A percentile compares a stretch with the other conserved stretches of the same genome.
Evolutionary conservation across 176 grass and related monocot genomes (phyloP).

Genomic region (Bromus sterilis): DNA sequence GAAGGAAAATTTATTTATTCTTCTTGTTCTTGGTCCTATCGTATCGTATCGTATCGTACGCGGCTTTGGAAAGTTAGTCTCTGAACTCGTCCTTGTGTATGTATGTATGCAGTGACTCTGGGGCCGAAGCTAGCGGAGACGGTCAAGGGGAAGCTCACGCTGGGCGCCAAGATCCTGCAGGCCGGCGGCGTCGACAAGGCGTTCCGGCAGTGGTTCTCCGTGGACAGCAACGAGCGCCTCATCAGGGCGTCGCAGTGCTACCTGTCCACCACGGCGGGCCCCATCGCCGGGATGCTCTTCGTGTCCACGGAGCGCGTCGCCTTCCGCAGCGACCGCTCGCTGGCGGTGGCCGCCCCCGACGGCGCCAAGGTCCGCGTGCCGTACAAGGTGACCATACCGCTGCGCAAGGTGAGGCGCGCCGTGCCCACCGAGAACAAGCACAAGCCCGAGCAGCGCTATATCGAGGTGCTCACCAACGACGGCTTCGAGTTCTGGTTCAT

Average conservation of each 20-base stretch:
- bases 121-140: slow-evolving; percentile 54
- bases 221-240: slow-evolving; percentile 54
- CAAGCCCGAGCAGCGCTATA: slow-evolving; percentile 73
- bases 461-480: slow-evolving; percentile 70
- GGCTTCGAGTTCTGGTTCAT: slow-evolving; percentile 97
- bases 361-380: slow-evolving; percentile 47
- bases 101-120: slow-evolving; percentile 37
- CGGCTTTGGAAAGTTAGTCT: not conserved
- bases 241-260: slow-evolving; percentile 69
- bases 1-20: not conserved
- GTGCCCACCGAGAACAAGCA: slow-evolving; percentile 59
- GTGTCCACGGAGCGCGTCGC: slow-evolving; percentile 62
- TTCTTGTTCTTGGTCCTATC: not conserved
- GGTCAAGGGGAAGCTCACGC: slow-evolving; percentile 64
- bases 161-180: slow-evolving; percentile 50
- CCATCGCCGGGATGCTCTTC: slow-evolving; percentile 78
- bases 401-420: slow-evolving; percentile 44
- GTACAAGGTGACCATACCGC: slow-evolving; percentile 84
- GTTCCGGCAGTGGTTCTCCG: slow-evolving; percentile 66
- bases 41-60: not conserved
- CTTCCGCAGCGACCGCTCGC: slow-evolving; percentile 67
- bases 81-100: slow-evolving; percentile 15
- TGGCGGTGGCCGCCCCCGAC: slow-evolving; percentile 30
- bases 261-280: slow-evolving; percentile 71
- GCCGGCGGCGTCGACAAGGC: slow-evolving; percentile 76